These are phyloP conservation scores for Scortechinia acanthostroma DNA, from an alignment of 2,329 filamentous ascomycete species.

Conservation along the genomic window DNA sequence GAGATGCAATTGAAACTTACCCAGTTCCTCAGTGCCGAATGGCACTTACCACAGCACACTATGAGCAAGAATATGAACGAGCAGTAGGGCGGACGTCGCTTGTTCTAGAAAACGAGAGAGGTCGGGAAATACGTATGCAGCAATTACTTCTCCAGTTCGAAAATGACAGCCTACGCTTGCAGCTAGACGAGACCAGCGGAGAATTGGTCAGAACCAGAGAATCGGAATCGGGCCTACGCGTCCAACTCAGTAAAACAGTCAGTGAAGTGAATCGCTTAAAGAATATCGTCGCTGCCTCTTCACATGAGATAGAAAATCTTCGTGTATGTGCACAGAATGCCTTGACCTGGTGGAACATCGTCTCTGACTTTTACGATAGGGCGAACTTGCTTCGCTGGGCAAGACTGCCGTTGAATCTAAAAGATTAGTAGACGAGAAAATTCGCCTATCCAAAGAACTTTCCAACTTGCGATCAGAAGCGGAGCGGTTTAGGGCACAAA, in stretches of 20 bases:
- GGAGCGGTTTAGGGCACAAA: conserved; percentile 52
- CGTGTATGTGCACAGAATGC: neutral
- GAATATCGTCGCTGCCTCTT: neutral
- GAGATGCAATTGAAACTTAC: too few relatives aligned
- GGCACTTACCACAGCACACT: neutral
- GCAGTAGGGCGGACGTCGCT: neutral
- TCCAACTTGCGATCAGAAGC: conserved; percentile 50
- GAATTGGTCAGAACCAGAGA: neutral
- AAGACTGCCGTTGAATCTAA: neutral
- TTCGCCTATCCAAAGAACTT: conserved; percentile 51
- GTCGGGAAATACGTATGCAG: conserved; percentile 12
- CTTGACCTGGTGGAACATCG: neutral
- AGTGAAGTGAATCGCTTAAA: neutral
- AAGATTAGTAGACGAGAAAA: conserved; percentile 40
- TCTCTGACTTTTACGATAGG: neutral
- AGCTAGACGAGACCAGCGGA: conserved; percentile 28
- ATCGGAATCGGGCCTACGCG: neutral
- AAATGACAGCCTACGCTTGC: conserved; percentile 44
- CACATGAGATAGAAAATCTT: neutral
- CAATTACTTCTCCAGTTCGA: conserved; percentile 44
- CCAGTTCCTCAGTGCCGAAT: neutral
- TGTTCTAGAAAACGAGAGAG: neutral
- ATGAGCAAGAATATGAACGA: neutral
- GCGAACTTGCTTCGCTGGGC: neutral
- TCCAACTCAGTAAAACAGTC: neutral